Base-by-base conservation (phyloP, 192 early-diverging fungal species). In the Phycomyces blakesleeanus region DNA sequence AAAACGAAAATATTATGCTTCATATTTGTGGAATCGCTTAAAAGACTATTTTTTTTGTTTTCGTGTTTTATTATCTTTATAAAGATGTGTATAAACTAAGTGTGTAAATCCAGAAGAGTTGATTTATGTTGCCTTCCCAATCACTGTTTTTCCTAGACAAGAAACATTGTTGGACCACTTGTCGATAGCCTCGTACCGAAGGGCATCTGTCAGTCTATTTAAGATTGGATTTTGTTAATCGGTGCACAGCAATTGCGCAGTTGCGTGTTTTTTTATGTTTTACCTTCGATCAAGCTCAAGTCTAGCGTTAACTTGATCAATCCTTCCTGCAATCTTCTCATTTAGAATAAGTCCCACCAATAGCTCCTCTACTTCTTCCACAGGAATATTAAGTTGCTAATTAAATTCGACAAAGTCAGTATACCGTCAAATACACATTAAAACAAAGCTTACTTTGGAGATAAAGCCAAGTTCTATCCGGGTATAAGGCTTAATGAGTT, bases 401-500 rank as follows among this genome's bases (percentile, higher is more conserved):
- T 16, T 18, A 61, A 44, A 27, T 1, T 3, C 14, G 18, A 64
- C 37, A 18, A 53, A 16, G 25, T 37, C 21, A 44, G 40, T 11
- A 57, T 47, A 18, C 12, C 11, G 21, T 16, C 18, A 20, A 42
- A n/a, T n/a, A n/a, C n/a, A n/a, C n/a, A 37, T 40, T 26, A 4
- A 12, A 29, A 14, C 22, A 18, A 26, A 12, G 18, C 67, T 55
- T 75, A 91, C 89, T 73, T 84, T 82, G 16, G 91, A 87, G 51
- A 95, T 85, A 64, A 91, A 90, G 0, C 77, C 74, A 26, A 98
- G 83, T 67, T 90, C 88, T 47, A 98, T 91, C 55, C 93, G 78
- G 6, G 96, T 96, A 72, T 98, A 98, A 0, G 96, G 96, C 71
- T 85, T 83, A 54, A 95, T 91, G 14, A 94, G 75, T 51, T 85